These are phyloP conservation scores for Arachnopeziza araneosa DNA, from an alignment of 2,329 filamentous ascomycete species.

Conservation along the genomic window DNA sequence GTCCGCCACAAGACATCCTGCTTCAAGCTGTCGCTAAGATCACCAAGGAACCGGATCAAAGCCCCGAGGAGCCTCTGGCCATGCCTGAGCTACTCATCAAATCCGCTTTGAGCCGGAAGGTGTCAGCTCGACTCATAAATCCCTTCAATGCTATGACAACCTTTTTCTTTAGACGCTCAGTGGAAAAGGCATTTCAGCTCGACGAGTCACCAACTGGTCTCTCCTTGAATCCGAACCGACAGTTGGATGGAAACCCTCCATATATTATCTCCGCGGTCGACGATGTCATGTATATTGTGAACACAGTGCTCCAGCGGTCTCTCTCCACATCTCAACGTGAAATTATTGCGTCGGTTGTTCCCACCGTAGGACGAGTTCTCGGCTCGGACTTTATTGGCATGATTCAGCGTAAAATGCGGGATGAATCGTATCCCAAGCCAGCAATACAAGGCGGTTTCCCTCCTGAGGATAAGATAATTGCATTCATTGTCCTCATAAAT, in stretches of 20 bases:
- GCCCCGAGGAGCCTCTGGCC: constrained; percentile 51
- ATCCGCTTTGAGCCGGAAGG: constrained; percentile 76
- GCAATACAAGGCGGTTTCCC: constrained; percentile 74
- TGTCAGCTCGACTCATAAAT: constrained; percentile 64
- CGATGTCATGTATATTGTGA: constrained; percentile 99
- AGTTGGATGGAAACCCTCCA: constrained; percentile 71
- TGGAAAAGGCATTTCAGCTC: constrained; percentile 95
- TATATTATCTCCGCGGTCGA: constrained; percentile 95
- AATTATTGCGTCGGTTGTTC: constrained; percentile 71
- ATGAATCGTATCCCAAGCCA: constrained; percentile 85
- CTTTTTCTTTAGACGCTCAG: constrained; percentile 93
- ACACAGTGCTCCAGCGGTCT: constrained; percentile 80
- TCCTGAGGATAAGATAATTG: constrained; percentile 80
- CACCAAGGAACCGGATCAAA: constrained; percentile 43
- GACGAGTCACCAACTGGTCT: constrained; percentile 82
- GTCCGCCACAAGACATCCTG: constrained; percentile 29
- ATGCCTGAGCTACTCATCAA: constrained; percentile 71
- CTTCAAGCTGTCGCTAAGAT: constrained; percentile 29
- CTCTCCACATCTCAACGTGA: constrained; percentile 79
- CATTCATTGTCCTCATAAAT: constrained; percentile 91
- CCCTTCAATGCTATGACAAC: constrained; percentile 91
- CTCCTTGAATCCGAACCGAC: constrained; percentile 66
- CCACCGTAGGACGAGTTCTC: constrained; percentile 73
- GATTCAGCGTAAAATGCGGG: constrained; percentile 95
- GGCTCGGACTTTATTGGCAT: constrained; percentile 90